Base-by-base conservation (phyloP, 2,329 filamentous ascomycete genomes). In the Dactylellina haptotyla region DNA sequence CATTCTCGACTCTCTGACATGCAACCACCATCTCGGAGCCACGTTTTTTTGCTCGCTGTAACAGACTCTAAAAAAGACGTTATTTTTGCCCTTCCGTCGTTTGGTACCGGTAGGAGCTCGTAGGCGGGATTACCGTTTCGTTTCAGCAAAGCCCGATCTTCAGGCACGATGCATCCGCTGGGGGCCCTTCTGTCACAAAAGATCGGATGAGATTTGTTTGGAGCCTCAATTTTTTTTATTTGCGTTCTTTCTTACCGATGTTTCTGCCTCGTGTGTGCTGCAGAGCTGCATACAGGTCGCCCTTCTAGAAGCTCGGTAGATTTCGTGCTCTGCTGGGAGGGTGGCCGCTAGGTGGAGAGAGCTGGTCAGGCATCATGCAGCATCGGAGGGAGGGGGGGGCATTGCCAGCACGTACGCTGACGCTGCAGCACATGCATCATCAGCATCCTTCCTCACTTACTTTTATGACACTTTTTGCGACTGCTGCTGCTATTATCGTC, bases 81-180 rank as follows among this genome's bases (percentile, higher is more conserved):
- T 71, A 63, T 63, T 63, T 58, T 59, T 54, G 34, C 25, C 39
- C 56, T 46, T 61, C 57, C 39, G 65, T 58, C 57, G 65, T 71
- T 50, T 72, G 67, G 59, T 57, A 72, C 59, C 64, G 67, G 61
- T 54, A 72, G 67, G 67, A 72, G 67, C 67, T 72, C 67, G 67
- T 58, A 51, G 58, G 67, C 66, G 66, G 66, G 57, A 71, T 53
- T 65, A 58, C 67, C 67, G 67, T 72, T 72, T 72, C 64, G 67
- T 72, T 72, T 72, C 67, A 72, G 53, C 41, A 58, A 56, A 16
- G 51, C 43, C 61, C 37, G 58, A 64, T 71, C 66, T 71, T 64
- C 61, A 64, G 61, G 61, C 50, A 64, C 61, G 61, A 64, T 71
- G 56, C 64, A 54, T 56, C 56, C 63, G 54, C 25, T 66, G 48